Evolutionary conservation across 164 flowering plant species (phyloP).

Genomic region (Umbilicus rupestris): DNA sequence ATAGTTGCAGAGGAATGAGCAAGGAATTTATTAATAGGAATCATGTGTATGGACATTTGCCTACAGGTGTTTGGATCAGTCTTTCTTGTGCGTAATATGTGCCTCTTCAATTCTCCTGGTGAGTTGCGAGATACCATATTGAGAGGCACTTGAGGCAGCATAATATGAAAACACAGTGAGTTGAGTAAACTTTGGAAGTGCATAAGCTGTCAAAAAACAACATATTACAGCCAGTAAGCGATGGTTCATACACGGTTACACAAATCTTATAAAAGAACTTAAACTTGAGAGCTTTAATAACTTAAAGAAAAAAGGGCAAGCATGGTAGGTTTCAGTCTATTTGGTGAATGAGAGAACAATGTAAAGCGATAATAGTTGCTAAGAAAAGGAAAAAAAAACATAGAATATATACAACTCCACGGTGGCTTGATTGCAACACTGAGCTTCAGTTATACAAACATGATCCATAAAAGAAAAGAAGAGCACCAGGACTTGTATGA

Average conservation of each 20-base stretch:
- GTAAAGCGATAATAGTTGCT: no score
- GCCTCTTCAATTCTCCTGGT: slow-evolving; percentile 69
- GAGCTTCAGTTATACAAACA: no score
- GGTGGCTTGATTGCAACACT: no score
- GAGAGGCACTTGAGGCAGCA: slow-evolving; percentile 85
- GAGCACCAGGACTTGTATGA: no score
- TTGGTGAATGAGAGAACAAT: no score
- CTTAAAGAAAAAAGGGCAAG: not conserved
- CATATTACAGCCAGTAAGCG: not conserved
- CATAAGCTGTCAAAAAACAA: slow-evolving; percentile 48
- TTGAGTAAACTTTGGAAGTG: slow-evolving; percentile 74
- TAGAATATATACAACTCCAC: no score
- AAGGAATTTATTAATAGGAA: not conserved
- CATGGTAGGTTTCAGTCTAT: not conserved
- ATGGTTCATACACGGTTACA: not conserved
- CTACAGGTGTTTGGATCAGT: not conserved
- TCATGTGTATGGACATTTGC: not conserved
- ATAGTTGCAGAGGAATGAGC: not conserved
- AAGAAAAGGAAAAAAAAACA: no score
- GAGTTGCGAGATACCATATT: slow-evolving; percentile 69
- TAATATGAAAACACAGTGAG: slow-evolving; percentile 86
- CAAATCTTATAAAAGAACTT: not conserved
- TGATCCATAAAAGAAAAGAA: no score
- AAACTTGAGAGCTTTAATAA: not conserved
- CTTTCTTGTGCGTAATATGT: slow-evolving; percentile 22